Base-by-base conservation (phyloP, 176 grass and related monocot genomes). In the Urochloa ruziziensis region DNA sequence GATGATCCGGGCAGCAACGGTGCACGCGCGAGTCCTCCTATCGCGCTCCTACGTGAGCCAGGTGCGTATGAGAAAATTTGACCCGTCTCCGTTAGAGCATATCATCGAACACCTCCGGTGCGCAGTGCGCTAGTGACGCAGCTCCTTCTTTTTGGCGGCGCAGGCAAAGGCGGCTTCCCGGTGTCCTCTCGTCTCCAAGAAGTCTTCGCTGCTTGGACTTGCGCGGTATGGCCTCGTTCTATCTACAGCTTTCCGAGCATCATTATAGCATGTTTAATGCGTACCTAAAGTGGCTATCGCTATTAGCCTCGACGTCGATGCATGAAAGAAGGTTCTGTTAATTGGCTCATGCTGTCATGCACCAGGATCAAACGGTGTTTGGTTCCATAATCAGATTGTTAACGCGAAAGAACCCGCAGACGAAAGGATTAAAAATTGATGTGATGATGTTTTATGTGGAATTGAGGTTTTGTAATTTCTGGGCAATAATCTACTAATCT, bases 381-480 rank as follows among this genome's bases (percentile, higher is more conserved):
- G 15, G 52, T 80, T 78, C 69, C 47, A 29, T 36, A 73, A 32
- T 64, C 30, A 27, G 64, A 39, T 44, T 73, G 51, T 16, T 52
- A 69, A 36, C 21, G 48, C 60, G 63, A 78, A 69, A 70, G 29
- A 30, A 43, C 16, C 19, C 25, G 56, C 52, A 19, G 36, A 21
- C 11, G 3, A 27, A 63, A 63, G 28, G 52, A 69, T 77, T 67
- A 19, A 60, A 1, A 9, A 60, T 35, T 69, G 28, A 49, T n/a
- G n/a, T n/a, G n/a, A n/a, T n/a, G n/a, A n/a, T 69, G n/a, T 60
- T 28, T 79, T 25, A 71, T 62, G 54, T 71, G 43, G 54, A 86
- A 62, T 28, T 24, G 27, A 48, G 23, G 28, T 34, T 73, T 35
- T 62, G 19, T 33, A 24, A 15, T 19, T 5, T 56, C 40, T 37